Base-by-base conservation (phyloP, 1,139 yeast genomes). In the Scheffersomyces parashehatae region DNA sequence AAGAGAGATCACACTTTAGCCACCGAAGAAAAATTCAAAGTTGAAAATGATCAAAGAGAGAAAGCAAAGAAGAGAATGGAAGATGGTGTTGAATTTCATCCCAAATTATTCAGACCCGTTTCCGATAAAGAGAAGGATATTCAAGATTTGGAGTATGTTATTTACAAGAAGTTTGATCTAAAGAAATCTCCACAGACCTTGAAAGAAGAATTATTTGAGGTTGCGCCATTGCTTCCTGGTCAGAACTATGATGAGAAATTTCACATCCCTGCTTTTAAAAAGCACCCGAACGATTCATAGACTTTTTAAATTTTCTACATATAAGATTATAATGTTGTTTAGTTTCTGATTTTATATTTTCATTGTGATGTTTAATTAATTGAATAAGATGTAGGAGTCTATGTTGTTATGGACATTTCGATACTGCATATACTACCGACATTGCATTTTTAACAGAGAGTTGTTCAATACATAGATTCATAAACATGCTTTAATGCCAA, bases 1-100 rank as follows among this genome's bases (percentile, higher is more conserved):
- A 63, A 72, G 33, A 78, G 96, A 50, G 82, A 93, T 61, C 99
- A 93, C 61, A 75, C 69, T 11, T 66, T 72, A 1, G 99, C 99
- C 2, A 93, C 99, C 0, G 85, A 82, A 28, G 97, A 90, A 58
- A 93, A 93, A 64, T 87, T 74, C 56, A 79, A 81, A 52, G 88
- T 93, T 39, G 99, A 93, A 67, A 87, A 89, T 49, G 76, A 76
- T 14, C 99, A 93, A 67, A 79, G 99, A 58, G 67, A 68, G 15
- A 67, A 73, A 36, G 91, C 96, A 9, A 86, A 85, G 60, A 75
- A 81, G 55, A 79, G 99, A 54, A 62, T 67, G n/a, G 96, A 86
- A 52, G 87, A 83, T 29, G 96, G 95, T 4, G 83, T 79, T 2
- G 88, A 83, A 49, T 90, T 88, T 64, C 83, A 81, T 52, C 97